Evolutionary conservation across 2,329 filamentous ascomycete genomes (phyloP), one percentile per base, ranked within the genome.

Genomic region (Ophiostoma perfectum): DNA sequence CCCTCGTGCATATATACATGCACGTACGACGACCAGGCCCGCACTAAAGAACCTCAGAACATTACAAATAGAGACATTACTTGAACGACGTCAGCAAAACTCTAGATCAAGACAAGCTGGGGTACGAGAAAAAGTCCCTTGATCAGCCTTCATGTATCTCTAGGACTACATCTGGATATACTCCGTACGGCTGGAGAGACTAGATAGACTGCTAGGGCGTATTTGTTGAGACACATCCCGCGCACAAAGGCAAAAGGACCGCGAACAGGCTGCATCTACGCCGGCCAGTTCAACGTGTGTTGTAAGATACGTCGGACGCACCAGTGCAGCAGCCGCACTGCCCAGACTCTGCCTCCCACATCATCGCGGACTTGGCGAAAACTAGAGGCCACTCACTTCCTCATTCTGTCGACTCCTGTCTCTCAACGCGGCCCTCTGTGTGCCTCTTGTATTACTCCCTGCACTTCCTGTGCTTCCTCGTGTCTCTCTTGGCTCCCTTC

Each of bases 331-430:
- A 45, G 42, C 42, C 14, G 49, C 18, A 27, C 4, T 11, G 49
- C 49, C 49, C 49, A 55, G 49, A 36, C 49, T 55, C n/a, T 55
- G 49, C 7, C 49, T 27, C 8, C 11, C 8, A 55, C 49, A 27
- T 55, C 49, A 36, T 55, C 49, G 49, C 49, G n/a, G 49, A 55
- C 49, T 55, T 55, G 49, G 49, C 49, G n/a, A 55, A 9, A 55
- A 55, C n/a, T 55, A 55, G 49, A 11, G 49, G n/a, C 49, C 49
- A 18, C 49, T 27, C 49, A 55, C 49, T 55, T 55, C 18, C 49
- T 55, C 18, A 55, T 55, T 55, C 49, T 55, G 49, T 36, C 49
- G 5, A 47, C 45, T n/a, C 9, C 49, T 55, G 49, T 55, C 49
- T 55, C n/a, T 55, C 42, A 44, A 7, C 42, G 42, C 42, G 42